These are phyloP conservation scores for Daedaleopsis sinensis DNA, from an alignment of 768 basidiomycete genomes.

Conservation along the genomic window DNA sequence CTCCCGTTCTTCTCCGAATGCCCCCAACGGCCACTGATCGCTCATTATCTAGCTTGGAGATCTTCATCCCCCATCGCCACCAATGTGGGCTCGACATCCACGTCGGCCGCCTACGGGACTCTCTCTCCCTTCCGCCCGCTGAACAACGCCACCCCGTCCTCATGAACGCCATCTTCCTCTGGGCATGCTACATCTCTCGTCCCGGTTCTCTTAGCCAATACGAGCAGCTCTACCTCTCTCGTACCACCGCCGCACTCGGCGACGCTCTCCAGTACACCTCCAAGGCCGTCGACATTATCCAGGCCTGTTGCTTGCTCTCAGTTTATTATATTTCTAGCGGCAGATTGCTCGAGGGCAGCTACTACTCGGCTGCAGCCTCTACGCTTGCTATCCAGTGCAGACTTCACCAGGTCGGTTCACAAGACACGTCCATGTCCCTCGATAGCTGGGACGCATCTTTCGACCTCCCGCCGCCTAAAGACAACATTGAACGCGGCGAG, in stretches of 20 bases:
- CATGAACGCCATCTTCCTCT: constrained; percentile 81
- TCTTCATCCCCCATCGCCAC: constrained; percentile 74
- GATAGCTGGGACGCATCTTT: constrained; percentile 38
- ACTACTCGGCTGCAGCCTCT: constrained; percentile 75
- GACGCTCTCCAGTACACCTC: constrained; percentile 61
- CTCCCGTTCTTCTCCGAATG: constrained; percentile 8
- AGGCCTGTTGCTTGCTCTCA: constrained; percentile 75
- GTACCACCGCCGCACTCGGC: constrained; percentile 62
- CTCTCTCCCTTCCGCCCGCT: constrained; percentile 50
- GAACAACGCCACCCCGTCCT: constrained; percentile 77
- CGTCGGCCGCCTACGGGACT: constrained; percentile 65
- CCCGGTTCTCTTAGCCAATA: constrained; percentile 71
- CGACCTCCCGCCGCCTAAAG: constrained; percentile 60
- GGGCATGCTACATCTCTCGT: constrained; percentile 81
- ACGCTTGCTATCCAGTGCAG: constrained; percentile 75
- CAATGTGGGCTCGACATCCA: constrained; percentile 76
- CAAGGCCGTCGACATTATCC: constrained; percentile 70
- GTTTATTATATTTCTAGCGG: constrained; percentile 79
- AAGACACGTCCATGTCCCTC: constrained; percentile 31
- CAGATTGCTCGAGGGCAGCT: constrained; percentile 75
- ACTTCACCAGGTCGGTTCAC: constrained; percentile 52
- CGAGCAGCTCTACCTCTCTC: constrained; percentile 70
- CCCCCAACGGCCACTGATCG: constrained; percentile 11
- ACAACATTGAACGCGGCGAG: constrained; percentile 66
- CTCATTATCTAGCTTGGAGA: constrained; percentile 56